Conservation (phyloP, 768 basidiomycete species). For the Hericium erinaceus region DNA sequence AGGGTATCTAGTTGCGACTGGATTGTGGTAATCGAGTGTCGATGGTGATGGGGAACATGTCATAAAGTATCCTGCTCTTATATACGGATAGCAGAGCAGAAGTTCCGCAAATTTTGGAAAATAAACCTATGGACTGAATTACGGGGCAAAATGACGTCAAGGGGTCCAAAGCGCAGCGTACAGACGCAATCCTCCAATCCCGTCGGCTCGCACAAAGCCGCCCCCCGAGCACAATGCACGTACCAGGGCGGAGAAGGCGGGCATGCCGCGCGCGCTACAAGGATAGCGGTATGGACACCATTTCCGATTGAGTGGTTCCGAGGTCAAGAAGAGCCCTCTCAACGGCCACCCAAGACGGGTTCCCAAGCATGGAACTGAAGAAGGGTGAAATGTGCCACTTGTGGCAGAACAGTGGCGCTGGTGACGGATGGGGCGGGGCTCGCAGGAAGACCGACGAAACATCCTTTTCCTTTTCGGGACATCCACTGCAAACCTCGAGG, state of each 20-base stretch:
- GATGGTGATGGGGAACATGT: background rate
- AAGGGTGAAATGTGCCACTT: background rate
- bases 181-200: background rate
- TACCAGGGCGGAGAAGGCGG: background rate
- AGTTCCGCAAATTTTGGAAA: too few species aligned
- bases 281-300: background rate
- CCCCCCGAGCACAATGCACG: too few species aligned
- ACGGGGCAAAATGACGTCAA: background rate
- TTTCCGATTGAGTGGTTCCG: background rate
- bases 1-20: background rate
- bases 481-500: background rate
- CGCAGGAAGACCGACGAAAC: background rate
- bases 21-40: background rate
- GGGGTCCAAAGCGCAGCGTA: background rate
- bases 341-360: background rate
- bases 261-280: background rate
- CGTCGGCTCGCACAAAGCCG: background rate
- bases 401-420: background rate
- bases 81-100: background rate
- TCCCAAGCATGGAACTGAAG: background rate
- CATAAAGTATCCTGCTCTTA: background rate
- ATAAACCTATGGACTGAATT: too few species aligned
- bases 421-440: background rate
- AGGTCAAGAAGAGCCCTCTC: background rate
- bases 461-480: constrained; percentile 4